Evolutionary conservation across 164 flowering plant genomes (phyloP), one percentile per base, ranked within the genome.

Genomic region (Buxus sempervirens): DNA sequence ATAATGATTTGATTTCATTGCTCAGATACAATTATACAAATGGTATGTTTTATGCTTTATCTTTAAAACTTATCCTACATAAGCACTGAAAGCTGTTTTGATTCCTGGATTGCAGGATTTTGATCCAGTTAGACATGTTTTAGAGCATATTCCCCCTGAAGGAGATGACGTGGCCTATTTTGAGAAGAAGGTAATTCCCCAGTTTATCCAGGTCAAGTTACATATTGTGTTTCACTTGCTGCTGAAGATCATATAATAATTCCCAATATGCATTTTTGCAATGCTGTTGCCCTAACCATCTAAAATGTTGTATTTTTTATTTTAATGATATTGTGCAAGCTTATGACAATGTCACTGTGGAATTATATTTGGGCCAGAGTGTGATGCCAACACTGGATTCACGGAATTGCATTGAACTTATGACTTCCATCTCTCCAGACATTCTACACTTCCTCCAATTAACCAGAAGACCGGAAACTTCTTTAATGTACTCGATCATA

Each of bases 81-180:
- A 25, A 42, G 53, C 5, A 42, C 27, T 9, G 24, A 32, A 61
- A 60, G 18, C 27, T 71, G 54, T n/a, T 66, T 41, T 60, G 23
- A 61, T 62, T 68, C 18, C 32, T 16, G 75, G 27, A 28, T n/a
- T 72, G 75, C 84, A 96, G 99, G 96, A 85, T 16, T 96, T 96
- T 73, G 99, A 96, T 84, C 95, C 99, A 59, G 81, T 91, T 26
- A 78, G 78, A 66, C 89, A 96, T 81, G 70, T 88, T 62, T 72
- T 96, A 38, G 89, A 86, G 76, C 78, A 88, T 76, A 80, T 88
- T 68, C 96, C 97, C 63, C 59, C 83, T 57, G 96, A 86, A 70
- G 96, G 84, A 64, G 81, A 76, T 76, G 96, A 88, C 51, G 62
- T 82, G 55, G 76, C 76, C 59, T 91, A 84, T 79, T 91, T 91